Percentiles rank a stretch among this genome's conserved stretches.
Conservation (phyloP, 805 yeast genomes). For the Yamadazyma akitaensis region DNA sequence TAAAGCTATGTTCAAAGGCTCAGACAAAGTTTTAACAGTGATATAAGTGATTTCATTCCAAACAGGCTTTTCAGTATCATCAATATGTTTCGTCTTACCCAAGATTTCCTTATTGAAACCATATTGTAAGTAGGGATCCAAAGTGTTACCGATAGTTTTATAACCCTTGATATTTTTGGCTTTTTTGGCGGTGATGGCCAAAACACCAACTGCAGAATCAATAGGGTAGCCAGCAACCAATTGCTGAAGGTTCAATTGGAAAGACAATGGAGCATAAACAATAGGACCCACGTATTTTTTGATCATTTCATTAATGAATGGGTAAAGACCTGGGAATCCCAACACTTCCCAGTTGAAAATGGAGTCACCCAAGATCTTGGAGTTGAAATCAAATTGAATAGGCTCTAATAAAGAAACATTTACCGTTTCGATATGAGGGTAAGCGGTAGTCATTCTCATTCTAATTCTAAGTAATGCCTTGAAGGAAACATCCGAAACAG, state of each 20-base stretch:
- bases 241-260: slow-evolving; percentile 90
- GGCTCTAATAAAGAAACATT: slow-evolving; percentile 82
- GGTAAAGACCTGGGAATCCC: slow-evolving; percentile 80
- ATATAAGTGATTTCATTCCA: slow-evolving; percentile 81
- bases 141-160: slow-evolving; percentile 67
- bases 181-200: slow-evolving; percentile 62
- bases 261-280: slow-evolving; percentile 83
- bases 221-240: slow-evolving; percentile 77
- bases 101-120: slow-evolving; percentile 56
- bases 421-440: slow-evolving; percentile 92
- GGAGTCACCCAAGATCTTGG: slow-evolving; percentile 73
- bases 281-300: slow-evolving; percentile 86
- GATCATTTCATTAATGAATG: slow-evolving; percentile 81
- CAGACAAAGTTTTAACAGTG: slow-evolving; percentile 71
- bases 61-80: slow-evolving; percentile 66
- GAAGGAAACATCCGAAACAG: slow-evolving; percentile 77
- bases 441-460: slow-evolving; percentile 82
- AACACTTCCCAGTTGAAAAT: slow-evolving; percentile 85
- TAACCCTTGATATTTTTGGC: slow-evolving; percentile 71
- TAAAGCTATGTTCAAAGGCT: slow-evolving; percentile 71
- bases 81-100: slow-evolving; percentile 66
- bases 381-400: slow-evolving; percentile 83
- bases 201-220: slow-evolving; percentile 82
- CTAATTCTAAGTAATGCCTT: slow-evolving; percentile 73
- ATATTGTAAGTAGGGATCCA: slow-evolving; percentile 85